Base-by-base conservation (phyloP, 352 stramenopile species). In the Phytophthora fragariaefolia region DNA sequence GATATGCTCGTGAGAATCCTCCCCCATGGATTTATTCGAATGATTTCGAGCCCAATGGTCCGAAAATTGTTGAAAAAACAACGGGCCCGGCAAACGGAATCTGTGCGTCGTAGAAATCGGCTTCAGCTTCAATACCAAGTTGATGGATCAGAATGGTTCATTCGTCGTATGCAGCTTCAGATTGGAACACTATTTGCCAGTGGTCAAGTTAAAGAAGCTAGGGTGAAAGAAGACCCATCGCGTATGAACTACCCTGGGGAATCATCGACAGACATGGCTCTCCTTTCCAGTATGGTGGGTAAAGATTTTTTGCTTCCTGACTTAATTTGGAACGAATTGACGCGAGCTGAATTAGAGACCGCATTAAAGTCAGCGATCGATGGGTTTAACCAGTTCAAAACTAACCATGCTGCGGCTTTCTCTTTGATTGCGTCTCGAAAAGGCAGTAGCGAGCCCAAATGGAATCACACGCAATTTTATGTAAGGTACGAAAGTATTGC, bases 241-340 rank as follows among this genome's bases (percentile, higher is more conserved):
- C 77, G 76, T 17, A 73, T 82, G 49, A 96, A 93, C 61, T 96
- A 96, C 51, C 66, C 69, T 40, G 85, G 85, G 7, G 87, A 96
- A 73, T 91, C 82, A 24, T 68, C 80, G 8, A 78, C 73, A 7
- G 85, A 96, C 56, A 76, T 96, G 26, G 78, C 71, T 23, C 58
- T 93, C 5, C 36, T 96, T n/a, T 80, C 76, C 18, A 74, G 80
- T 55, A 73, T 96, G 58, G 48, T 96, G 1, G 63, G 83, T 13
- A 88, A 87, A 22, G 83, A 92, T 57, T 94, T 92, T 28, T 63
- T 89, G 38, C 77, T 94, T 2, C 87, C 86, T 5, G 87, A 96
- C 43, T 69, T 94, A 30, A 90, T 96, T 32, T 96, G 87, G 87
- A 90, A 92, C 36, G 71, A 83, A 13, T 40, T 70, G 22, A 87